Conservation (phyloP, 306 rosid species). For the Quercus agrifolia region DNA sequence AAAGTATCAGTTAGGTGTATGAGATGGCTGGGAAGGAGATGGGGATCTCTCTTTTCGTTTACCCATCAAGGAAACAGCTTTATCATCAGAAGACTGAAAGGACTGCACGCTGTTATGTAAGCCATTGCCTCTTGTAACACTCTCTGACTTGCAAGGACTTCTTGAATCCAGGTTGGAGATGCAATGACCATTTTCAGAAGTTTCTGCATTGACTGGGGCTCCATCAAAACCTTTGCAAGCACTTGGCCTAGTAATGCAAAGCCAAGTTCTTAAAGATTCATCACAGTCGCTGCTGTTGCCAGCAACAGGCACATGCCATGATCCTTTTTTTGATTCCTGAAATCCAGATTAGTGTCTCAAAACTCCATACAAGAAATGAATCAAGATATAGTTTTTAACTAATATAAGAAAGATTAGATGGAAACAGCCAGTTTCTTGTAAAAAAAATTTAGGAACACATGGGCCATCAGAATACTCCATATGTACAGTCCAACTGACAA, state of each 20-base stretch:
- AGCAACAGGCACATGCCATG: slow-evolving; percentile 83
- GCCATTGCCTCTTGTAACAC: slow-evolving; percentile 7
- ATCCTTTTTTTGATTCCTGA: slow-evolving; percentile 79
- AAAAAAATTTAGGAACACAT: background rate
- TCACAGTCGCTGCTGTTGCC: slow-evolving; percentile 17
- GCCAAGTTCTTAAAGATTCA: slow-evolving; percentile 58
- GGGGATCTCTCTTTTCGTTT: slow-evolving; percentile 76
- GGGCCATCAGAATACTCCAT: background rate
- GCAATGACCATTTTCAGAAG: slow-evolving; percentile 22
- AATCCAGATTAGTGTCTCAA: slow-evolving; percentile 22
- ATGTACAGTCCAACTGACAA: background rate
- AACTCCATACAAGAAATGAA: slow-evolving; percentile 1
- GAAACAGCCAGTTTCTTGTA: background rate
- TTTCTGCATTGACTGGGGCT: slow-evolving; percentile 16
- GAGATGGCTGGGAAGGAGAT: slow-evolving; percentile 27
- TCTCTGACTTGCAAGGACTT: slow-evolving; percentile 9
- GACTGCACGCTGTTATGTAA: background rate
- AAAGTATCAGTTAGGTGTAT: background rate
- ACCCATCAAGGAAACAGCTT: slow-evolving; percentile 28
- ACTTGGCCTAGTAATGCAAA: slow-evolving; percentile 62
- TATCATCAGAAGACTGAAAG: slow-evolving; percentile 26
- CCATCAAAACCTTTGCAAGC: slow-evolving; percentile 6
- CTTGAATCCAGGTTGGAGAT: background rate
- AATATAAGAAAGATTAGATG: background rate
- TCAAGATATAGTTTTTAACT: background rate